A percentile compares a stretch with the other conserved stretches of the same genome.
These are phyloP conservation scores for Daldinia decipiens DNA, from an alignment of 495 filamentous ascomycete species.

Conservation along the genomic window DNA sequence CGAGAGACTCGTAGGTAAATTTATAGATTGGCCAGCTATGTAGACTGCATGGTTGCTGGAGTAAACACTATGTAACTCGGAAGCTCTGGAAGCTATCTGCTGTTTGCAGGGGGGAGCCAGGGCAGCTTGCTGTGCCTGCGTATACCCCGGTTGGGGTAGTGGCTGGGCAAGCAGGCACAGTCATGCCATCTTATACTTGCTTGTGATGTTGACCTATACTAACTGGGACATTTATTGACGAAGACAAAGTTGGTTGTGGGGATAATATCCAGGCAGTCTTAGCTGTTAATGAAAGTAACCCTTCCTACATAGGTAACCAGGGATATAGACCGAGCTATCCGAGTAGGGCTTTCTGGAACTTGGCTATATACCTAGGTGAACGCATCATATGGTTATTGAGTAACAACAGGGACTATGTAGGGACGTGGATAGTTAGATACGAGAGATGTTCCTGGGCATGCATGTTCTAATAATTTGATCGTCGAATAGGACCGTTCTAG, in stretches of 20 bases:
- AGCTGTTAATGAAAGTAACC: too few species aligned
- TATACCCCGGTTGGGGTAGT: slow-evolving; percentile 18
- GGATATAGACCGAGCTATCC: too few species aligned
- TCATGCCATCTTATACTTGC: neutral
- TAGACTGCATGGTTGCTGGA: neutral
- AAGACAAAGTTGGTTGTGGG: slow-evolving; percentile 2
- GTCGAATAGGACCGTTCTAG: neutral
- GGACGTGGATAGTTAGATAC: neutral
- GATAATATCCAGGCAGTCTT: neutral
- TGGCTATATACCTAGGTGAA: neutral
- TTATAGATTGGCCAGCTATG: neutral
- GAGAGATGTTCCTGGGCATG: neutral
- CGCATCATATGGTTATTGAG: neutral
- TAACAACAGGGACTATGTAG: too few species aligned
- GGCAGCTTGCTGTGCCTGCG: slow-evolving; percentile 1
- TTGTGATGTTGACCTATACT: slow-evolving; percentile 1
- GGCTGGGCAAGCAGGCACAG: slow-evolving; percentile 20
- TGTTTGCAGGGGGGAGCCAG: slow-evolving; percentile 24
- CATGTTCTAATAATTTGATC: neutral
- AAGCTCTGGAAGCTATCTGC: slow-evolving; percentile 1
- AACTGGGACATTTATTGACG: neutral
- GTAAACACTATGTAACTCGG: slow-evolving; percentile 7
- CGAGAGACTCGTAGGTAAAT: neutral
- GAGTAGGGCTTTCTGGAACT: too few species aligned
- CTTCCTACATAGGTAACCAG: too few species aligned